Base-by-base conservation (phyloP, 352 stramenopile species). In the Phytophthora cryptogea region DNA sequence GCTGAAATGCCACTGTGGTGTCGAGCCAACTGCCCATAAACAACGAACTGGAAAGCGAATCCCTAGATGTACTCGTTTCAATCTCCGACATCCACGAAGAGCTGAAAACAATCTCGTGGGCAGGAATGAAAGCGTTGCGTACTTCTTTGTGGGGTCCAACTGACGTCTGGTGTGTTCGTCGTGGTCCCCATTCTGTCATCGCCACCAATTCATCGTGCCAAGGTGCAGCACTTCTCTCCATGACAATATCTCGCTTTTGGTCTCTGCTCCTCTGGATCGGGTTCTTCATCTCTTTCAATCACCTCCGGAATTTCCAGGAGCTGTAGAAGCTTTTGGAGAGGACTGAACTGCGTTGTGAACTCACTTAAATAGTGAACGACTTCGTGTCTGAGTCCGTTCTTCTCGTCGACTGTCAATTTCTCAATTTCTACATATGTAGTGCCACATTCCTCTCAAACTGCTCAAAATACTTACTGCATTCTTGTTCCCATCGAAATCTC, bases 41-140 rank as follows among this genome's bases (percentile, higher is more conserved):
- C 27, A 60, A 17, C 5, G 41, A 65, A 14, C 47, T 43, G 5
- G 33, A 49, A 7, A 27, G 10, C 5, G 39, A 65, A 16, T 59
- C 55, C 7, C 46, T 53, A 37, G 32, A 37, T 8, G 27, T 32
- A 17, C 37, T 28, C 1, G 28, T 54, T 6, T 26, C 48, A n/a
- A 37, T 27, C 16, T 52, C 10, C 28, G 32, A 59, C 41, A 53
- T 9, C 33, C 32, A 58, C 3, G 56, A 46, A 13, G 56, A 47
- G 11, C 51, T 27, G 13, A 64, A 58, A 14, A 45, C 26, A 5
- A 64, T 31, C 44, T 65, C 40, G 8, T 54, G 40, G 14, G 57
- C 47, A n/a, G 57, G 40, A 23, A 65, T 65, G 36, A 42, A 65
- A 13, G 58, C 57, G 31, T 59, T 65, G 32, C 32, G 26, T 33